Evolutionary conservation across 371 early-diverging fungal genomes (phyloP).

Genomic region (Sporodiniella umbellata): DNA sequence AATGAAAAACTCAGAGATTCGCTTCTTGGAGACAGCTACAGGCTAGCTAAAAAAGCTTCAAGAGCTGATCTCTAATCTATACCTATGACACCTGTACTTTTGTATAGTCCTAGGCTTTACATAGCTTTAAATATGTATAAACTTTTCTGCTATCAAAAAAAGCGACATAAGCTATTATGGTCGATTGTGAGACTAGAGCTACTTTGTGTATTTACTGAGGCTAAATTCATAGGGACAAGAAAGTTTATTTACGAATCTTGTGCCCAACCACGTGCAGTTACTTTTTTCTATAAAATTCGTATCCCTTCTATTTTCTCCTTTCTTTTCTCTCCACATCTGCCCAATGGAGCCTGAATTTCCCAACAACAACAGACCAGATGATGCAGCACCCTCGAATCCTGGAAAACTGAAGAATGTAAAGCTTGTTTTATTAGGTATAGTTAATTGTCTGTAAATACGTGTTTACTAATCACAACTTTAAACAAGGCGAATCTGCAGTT

Average conservation of each 20-base stretch:
- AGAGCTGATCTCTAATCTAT: too few species aligned
- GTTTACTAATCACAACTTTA: too few species aligned
- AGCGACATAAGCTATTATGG: conserved; percentile 90
- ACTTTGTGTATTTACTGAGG: conserved; percentile 68
- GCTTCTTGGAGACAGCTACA: too few species aligned
- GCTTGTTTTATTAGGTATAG: conserved; percentile 67
- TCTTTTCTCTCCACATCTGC: not conserved
- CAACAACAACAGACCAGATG: not conserved
- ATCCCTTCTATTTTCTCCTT: not conserved
- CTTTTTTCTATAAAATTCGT: not conserved
- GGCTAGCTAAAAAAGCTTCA: too few species aligned
- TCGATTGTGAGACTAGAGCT: conserved; percentile 90
- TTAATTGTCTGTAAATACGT: not conserved
- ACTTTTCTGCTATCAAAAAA: too few species aligned
- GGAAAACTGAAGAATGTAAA: conserved; percentile 58
- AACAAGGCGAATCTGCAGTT: conserved; percentile 79
- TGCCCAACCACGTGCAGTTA: not conserved
- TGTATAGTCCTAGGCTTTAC: too few species aligned
- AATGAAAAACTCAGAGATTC: too few species aligned
- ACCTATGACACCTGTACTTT: too few species aligned
- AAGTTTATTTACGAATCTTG: conserved; percentile 44
- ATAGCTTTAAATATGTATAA: too few species aligned
- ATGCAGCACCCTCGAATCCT: not conserved
- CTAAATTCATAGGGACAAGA: too few species aligned
- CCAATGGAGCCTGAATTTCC: not conserved